Evolutionary conservation across 23 red algal species (phyloP).

Genomic region (Gracilaria caudata): DNA sequence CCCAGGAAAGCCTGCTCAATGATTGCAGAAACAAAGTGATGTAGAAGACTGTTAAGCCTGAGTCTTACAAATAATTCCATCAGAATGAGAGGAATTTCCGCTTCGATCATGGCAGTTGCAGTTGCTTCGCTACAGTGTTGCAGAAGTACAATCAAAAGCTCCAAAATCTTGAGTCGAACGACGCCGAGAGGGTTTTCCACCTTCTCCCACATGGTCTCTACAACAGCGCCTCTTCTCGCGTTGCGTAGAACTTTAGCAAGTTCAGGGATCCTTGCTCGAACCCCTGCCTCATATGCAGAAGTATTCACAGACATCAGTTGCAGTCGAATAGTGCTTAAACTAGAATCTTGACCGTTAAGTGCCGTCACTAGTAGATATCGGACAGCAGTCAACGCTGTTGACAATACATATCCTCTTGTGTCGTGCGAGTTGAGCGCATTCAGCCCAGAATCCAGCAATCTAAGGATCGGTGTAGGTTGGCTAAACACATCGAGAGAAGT

Average conservation of each 20-base stretch:
- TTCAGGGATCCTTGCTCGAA: conserved; percentile 60
- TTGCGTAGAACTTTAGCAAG: conserved; percentile 44
- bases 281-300: conserved; percentile 57
- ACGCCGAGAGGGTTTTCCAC: conserved; percentile 66
- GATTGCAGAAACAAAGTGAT: conserved; percentile 74
- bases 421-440: conserved; percentile 52
- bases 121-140: conserved; percentile 67
- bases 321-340: conserved; percentile 72
- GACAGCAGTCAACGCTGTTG: conserved; percentile 74
- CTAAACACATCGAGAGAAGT: conserved; percentile 71
- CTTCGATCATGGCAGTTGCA: conserved; percentile 41
- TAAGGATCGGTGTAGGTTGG: conserved; percentile 54
- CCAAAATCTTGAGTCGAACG: conserved; percentile 75
- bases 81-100: conserved; percentile 67
- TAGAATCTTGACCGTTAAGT: conserved; percentile 71
- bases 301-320: conserved; percentile 69
- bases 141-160: conserved; percentile 65
- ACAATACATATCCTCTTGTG: conserved; percentile 65
- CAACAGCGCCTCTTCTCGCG: conserved; percentile 38
- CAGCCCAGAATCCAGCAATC: conserved; percentile 71
- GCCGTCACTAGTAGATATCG: conserved; percentile 76
- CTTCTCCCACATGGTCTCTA: conserved; percentile 75
- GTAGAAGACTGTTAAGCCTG: conserved; percentile 64
- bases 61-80: conserved; percentile 65
- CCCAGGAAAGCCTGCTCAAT: conserved; percentile 59